These are phyloP conservation scores for Byssothecium circinans DNA, from an alignment of 2,329 filamentous ascomycete species.

Conservation along the genomic window DNA sequence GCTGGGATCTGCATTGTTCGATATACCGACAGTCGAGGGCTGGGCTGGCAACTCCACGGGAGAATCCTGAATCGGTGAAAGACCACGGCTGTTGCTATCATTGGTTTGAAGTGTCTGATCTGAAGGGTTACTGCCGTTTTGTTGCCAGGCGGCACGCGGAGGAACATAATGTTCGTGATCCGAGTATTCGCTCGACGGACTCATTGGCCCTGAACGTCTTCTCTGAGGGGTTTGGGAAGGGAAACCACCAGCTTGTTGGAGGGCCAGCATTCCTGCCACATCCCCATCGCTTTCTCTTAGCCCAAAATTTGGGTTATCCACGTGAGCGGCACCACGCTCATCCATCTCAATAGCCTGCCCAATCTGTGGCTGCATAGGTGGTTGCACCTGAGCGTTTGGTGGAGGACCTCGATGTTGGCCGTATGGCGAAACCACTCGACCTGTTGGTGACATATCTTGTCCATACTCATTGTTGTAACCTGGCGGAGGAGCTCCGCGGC, in stretches of 20 bases:
- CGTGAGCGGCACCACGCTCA: conserved; percentile 50
- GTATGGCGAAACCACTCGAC: conserved; percentile 43
- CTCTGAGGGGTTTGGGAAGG: conserved; percentile 30
- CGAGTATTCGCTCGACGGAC: conserved; percentile 71
- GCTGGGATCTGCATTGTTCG: conserved; percentile 31
- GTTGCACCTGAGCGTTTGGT: conserved; percentile 34
- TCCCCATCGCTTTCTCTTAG: conserved; percentile 67
- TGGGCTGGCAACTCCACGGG: conserved; percentile 39
- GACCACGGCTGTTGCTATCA: conserved; percentile 36
- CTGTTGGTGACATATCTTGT: conserved; percentile 47
- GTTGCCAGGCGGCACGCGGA: conserved; percentile 52
- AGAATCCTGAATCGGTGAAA: conserved; percentile 46
- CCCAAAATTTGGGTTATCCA: conserved; percentile 39
- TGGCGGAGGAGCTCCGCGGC: conserved; percentile 47
- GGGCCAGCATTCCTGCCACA: conserved; percentile 71
- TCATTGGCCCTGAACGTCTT: conserved; percentile 24
- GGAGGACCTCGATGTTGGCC: conserved; percentile 63
- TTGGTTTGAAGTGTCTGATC: conserved; percentile 30
- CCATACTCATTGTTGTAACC: conserved; percentile 44
- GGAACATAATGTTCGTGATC: conserved; percentile 61
- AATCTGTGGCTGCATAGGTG: conserved; percentile 49
- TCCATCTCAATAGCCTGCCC: conserved; percentile 82
- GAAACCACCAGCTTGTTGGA: conserved; percentile 59
- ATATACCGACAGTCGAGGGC: conserved; percentile 25
- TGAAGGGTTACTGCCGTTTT: conserved; percentile 24